These are phyloP conservation scores for Thermothielavioides terrestris DNA, from an alignment of 495 filamentous ascomycete genomes.

Conservation along the genomic window DNA sequence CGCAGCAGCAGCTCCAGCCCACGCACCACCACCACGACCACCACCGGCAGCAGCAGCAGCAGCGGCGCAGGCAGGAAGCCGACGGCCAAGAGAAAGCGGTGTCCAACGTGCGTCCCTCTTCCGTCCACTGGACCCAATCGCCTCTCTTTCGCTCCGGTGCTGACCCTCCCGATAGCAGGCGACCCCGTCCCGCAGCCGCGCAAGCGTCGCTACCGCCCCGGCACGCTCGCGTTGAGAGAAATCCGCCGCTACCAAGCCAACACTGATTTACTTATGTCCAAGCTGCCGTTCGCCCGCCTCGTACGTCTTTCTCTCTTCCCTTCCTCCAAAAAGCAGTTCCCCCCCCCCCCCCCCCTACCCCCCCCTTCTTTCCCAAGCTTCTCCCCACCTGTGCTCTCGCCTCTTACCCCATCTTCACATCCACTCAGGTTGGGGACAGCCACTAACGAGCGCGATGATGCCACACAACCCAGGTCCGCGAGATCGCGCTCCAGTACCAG, in stretches of 20 bases:
- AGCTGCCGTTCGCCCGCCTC: constrained; percentile 78
- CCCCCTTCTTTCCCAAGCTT: no score
- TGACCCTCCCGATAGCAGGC: constrained; percentile 44
- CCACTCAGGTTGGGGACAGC: no score
- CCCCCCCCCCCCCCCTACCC: not conserved
- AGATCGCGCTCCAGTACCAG: constrained; percentile 56
- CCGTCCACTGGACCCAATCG: not conserved
- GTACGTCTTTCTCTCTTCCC: constrained; percentile 44
- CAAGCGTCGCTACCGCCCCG: constrained; percentile 69
- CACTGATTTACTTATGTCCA: constrained; percentile 71
- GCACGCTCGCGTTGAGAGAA: constrained; percentile 76
- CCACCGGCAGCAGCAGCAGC: not conserved
- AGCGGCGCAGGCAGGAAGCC: not conserved
- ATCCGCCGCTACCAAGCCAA: constrained; percentile 76
- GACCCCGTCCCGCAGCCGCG: constrained; percentile 58
- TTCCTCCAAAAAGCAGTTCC: no score
- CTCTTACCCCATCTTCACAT: not conserved
- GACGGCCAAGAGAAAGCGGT: constrained; percentile 10
- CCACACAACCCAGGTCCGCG: constrained; percentile 54
- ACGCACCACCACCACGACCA: not conserved
- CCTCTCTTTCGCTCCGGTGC: no score
- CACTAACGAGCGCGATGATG: no score
- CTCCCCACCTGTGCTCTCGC: no score
- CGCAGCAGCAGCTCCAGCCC: not conserved
- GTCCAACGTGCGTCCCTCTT: constrained; percentile 22